Evolutionary conservation across 768 basidiomycete genomes (phyloP).

Genomic region (Pleurotus salmoneostramineus): DNA sequence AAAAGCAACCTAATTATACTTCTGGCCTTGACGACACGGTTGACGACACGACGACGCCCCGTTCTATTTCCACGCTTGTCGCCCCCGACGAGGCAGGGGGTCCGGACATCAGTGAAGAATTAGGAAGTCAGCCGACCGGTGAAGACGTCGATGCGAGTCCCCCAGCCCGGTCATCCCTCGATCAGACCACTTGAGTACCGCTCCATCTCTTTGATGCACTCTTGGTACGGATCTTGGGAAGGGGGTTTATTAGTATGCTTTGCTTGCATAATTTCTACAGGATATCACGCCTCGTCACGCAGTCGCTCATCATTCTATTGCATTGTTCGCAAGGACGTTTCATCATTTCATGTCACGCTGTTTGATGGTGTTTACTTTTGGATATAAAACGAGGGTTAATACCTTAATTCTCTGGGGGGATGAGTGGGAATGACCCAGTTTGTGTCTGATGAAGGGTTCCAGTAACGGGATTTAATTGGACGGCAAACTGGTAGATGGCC

Average conservation of each 20-base stretch:
- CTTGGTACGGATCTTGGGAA: not conserved
- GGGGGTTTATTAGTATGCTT: not conserved
- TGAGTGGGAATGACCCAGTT: too few species aligned
- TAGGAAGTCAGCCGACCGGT: too few species aligned
- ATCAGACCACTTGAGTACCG: not conserved
- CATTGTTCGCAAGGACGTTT: not conserved
- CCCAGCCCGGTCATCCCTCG: too few species aligned
- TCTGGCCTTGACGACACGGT: conserved; percentile 10
- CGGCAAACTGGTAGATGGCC: not conserved
- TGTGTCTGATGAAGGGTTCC: too few species aligned
- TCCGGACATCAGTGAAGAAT: conserved; percentile 29
- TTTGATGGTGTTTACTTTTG: not conserved
- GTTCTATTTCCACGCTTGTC: conserved; percentile 14
- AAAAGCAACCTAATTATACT: conserved; percentile 12
- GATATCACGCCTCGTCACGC: not conserved
- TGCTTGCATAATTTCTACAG: not conserved
- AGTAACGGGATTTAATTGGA: not conserved
- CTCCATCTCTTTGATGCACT: not conserved
- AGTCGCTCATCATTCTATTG: not conserved
- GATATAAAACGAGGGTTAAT: not conserved
- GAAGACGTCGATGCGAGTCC: too few species aligned
- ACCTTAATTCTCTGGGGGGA: too few species aligned
- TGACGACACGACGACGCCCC: not conserved
- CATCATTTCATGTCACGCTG: not conserved
- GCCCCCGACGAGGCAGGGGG: conserved; percentile 30